phyloP scores from a whole-genome alignment of 2,329 filamentous ascomycete genomes.

The Teratosphaeria nubilosa region DNA sequence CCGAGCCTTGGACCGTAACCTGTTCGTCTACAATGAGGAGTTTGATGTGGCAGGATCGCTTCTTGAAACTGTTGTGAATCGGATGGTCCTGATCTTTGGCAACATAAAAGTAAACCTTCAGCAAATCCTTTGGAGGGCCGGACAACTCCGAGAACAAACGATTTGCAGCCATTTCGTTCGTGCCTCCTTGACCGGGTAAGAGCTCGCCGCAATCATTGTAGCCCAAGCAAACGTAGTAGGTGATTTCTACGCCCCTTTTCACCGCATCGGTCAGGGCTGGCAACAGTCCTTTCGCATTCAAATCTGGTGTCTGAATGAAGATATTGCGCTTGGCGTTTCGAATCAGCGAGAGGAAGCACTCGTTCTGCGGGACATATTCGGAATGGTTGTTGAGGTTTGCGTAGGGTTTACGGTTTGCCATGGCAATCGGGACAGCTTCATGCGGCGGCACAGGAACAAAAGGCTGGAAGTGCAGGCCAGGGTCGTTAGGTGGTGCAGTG shows the following conservation, averaged over 20 bases:
- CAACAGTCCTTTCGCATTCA: conserved; percentile 61
- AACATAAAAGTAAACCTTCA: conserved; percentile 61
- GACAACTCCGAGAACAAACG: conserved; percentile 46
- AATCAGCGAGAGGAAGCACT: conserved; percentile 60
- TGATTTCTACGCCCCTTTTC: conserved; percentile 57
- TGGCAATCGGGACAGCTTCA: conserved; percentile 16
- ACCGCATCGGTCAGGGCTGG: conserved; percentile 54
- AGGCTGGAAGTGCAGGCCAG: conserved; percentile 32
- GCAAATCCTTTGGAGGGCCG: conserved; percentile 33
- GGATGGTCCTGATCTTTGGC: conserved; percentile 62
- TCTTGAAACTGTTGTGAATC: conserved; percentile 55
- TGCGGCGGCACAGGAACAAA: conserved; percentile 44
- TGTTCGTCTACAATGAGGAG: conserved; percentile 61
- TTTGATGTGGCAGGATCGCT: conserved; percentile 65
- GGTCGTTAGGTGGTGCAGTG: conserved; percentile 37
- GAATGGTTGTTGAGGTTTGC: conserved; percentile 52
- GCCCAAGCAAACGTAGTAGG: conserved; percentile 63
- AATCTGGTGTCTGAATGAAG: conserved; percentile 70
- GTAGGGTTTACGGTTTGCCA: conserved; percentile 56
- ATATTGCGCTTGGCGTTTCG: conserved; percentile 52
- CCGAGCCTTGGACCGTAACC: conserved; percentile 63
- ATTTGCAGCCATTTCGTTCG: conserved; percentile 60
- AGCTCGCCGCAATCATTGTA: conserved; percentile 73
- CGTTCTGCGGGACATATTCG: conserved; percentile 61
- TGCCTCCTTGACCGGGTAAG: conserved; percentile 64